Evolutionary conservation across 129 eudicot genomes (phyloP), one percentile per base, ranked within the genome.

Genomic region (Scalesia atractyloides): DNA sequence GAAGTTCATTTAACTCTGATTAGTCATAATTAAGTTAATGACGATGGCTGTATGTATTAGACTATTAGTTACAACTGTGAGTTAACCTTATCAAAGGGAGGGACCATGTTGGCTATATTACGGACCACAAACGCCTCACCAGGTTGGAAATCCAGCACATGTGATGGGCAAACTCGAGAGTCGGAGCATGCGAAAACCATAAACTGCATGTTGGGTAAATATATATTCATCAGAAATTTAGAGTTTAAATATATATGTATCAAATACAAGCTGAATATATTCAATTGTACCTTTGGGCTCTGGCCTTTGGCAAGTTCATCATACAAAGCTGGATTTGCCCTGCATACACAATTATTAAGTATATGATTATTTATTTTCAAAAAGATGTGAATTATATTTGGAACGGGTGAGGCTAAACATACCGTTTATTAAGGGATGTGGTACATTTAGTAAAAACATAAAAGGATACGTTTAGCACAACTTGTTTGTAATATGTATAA

Each of bases 131-230:
- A 95, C 2, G 99, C 96, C 72, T 95, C 99, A 5, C 99, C 99
- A 0, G 97, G 99, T 34, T 90, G 91, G 74, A 90, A 77, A 69
- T 88, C 88, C 65, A 95, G 75, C 57, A 91, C 89, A 30, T 90
- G 96, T 15, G 99, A 95, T 12, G 99, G 97, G 79, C 99, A 95
- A 62, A 95, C 99, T 30, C 99, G 91, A 0, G 99, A 95, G 76
- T 95, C 99, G 1, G 99, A 86, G 84, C 99, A 95, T 1, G 99
- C 97, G 22, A 95, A 90, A 68, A 90, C 88, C 99, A 95, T 90
- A 36, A 75, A 93, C 98, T 93, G 96, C 46, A 41, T 41, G 46
- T 2, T 3, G 10, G 46, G 46, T 53, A 17, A 34, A 60, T 60
- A 18, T 64, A 64, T 64, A 20, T 66, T 5, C 12, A 19, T 66